Percentiles rank a stretch among this genome's conserved stretches.
phyloP scores from a whole-genome alignment of 768 basidiomycete genomes.

The Serendipita sp. region DNA sequence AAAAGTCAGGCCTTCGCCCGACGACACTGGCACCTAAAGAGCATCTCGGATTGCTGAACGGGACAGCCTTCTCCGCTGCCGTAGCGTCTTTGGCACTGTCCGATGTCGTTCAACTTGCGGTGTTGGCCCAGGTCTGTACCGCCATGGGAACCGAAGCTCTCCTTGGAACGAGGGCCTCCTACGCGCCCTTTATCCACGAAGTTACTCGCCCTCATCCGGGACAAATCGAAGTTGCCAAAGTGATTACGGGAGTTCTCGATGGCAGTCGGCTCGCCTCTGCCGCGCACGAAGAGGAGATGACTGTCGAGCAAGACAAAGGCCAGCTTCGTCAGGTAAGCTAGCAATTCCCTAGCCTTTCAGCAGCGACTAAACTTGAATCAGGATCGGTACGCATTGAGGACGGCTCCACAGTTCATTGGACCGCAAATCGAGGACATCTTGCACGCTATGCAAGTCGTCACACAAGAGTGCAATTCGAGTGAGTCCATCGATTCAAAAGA shows the following conservation, averaged over 20 bases:
- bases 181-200: slow-evolving; percentile 60
- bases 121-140: slow-evolving; percentile 47
- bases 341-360: neutral
- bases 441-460: slow-evolving; percentile 43
- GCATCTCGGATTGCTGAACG: slow-evolving; percentile 35
- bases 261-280: slow-evolving; percentile 51
- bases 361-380: neutral
- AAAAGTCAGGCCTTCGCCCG: slow-evolving; percentile 54
- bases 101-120: slow-evolving; percentile 34
- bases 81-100: slow-evolving; percentile 59
- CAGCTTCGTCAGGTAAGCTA: slow-evolving; percentile 59
- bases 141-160: slow-evolving; percentile 78
- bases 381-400: slow-evolving; percentile 42
- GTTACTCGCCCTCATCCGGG: slow-evolving; percentile 67
- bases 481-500: slow-evolving; percentile 17
- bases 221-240: slow-evolving; percentile 53
- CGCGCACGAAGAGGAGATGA: slow-evolving; percentile 52
- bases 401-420: slow-evolving; percentile 71
- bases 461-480: slow-evolving; percentile 73
- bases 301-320: slow-evolving; percentile 56
- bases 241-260: slow-evolving; percentile 50
- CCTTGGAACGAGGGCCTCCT: slow-evolving; percentile 52
- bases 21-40: slow-evolving; percentile 18
- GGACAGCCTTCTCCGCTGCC: slow-evolving; percentile 71
- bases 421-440: slow-evolving; percentile 73